Evolutionary conservation across 2,329 filamentous ascomycete species (phyloP).

Genomic region (Fusarium subglutinans): DNA sequence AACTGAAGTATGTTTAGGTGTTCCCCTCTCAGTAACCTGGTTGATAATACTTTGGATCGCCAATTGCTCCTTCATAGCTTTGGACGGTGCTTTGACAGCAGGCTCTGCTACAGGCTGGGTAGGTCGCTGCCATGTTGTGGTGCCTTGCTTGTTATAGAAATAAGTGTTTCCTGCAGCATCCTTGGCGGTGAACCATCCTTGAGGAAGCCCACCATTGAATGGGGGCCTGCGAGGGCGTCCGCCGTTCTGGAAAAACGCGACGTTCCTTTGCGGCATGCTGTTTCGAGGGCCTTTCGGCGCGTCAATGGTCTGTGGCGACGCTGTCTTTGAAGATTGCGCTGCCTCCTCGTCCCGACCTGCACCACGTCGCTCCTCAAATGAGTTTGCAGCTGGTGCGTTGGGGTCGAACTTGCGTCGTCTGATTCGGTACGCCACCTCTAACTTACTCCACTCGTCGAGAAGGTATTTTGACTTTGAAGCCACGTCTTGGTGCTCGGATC

Average conservation of each 20-base stretch:
- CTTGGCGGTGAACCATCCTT: constrained; percentile 85
- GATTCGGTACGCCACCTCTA: constrained; percentile 93
- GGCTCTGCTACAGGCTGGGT: constrained; percentile 73
- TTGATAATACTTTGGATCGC: constrained; percentile 86
- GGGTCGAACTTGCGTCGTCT: constrained; percentile 87
- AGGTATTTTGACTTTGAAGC: constrained; percentile 75
- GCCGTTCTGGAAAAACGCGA: constrained; percentile 59
- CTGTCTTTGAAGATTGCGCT: constrained; percentile 51
- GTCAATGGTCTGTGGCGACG: constrained; percentile 57
- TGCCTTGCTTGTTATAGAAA: constrained; percentile 83
- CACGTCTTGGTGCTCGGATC: constrained; percentile 78
- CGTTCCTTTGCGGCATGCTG: constrained; percentile 65
- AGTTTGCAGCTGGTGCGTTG: constrained; percentile 64
- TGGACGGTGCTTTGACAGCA: constrained; percentile 71
- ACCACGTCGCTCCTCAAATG: constrained; percentile 70
- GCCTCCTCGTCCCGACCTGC: constrained; percentile 55
- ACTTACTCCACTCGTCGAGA: constrained; percentile 85
- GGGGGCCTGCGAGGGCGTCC: constrained; percentile 64
- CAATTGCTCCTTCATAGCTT: constrained; percentile 70
- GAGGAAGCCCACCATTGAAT: constrained; percentile 69
- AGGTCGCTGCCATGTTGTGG: constrained; percentile 84
- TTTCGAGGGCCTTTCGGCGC: constrained; percentile 68
- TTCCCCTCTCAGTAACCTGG: constrained; percentile 76
- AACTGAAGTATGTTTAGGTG: constrained; percentile 62
- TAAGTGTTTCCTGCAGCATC: constrained; percentile 78